Evolutionary conservation across 2,329 filamentous ascomycete species (phyloP), one percentile per base, ranked within the genome.

Genomic region (Fusarium concolor): DNA sequence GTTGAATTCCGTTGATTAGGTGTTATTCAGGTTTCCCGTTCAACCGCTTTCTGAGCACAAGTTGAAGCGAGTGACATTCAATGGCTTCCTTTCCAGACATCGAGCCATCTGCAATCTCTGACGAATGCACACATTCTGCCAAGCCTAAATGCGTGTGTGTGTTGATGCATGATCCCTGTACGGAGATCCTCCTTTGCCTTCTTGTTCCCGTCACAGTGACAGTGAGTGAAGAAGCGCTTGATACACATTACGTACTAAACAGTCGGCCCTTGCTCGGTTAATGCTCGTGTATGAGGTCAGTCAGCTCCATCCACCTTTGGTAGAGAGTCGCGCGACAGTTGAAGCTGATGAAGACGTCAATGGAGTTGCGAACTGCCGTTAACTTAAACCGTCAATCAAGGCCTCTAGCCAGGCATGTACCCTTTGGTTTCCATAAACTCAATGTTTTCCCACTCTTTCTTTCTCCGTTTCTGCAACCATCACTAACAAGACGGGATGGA

Each of bases 201-300:
- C 41, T 31, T 44, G 53, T 51, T 55, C 39, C 54, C 42, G 54
- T 35, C 29, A 42, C 33, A 10, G 33, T n/a, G 3, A 17, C 31
- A 17, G 31, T 33, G 14, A 22, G 18, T 22, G 35, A 51, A 42
- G 35, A 51, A 42, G 24, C 22, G 45, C 39, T 29, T 31, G 42
- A 47, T 60, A 37, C 22, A 24, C 17, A 46, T 52, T 52, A 59
- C 28, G 43, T 58, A 58, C 26, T 37, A 28, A 29, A 52, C 35
- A 64, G 35, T 65, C 60, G 61, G 61, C 52, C 61, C 61, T 64
- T 65, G 45, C 45, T 64, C 61, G 60, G 60, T 46, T 62, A 49
- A 42, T 50, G 45, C 33, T 51, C 50, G 41, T 47, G 42, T 31
- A 46, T 22, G 33, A 63, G 22, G 35, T 64, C 45, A 46, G 38